Conservation (phyloP, 306 rosid species). For the Pachyrhizus erosus region DNA sequence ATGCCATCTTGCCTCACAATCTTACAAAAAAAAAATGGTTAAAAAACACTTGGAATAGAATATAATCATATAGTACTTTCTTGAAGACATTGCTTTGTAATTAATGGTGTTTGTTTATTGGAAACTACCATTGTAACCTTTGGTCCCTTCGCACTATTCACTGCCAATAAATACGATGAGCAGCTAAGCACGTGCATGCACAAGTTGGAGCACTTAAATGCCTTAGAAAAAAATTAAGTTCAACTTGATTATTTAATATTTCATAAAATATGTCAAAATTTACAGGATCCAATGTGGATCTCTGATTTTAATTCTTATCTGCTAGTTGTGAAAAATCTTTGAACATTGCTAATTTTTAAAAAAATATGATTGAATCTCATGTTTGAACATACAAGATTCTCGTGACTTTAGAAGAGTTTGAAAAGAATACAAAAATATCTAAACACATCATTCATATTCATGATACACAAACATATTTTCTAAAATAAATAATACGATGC, state of each 20-base stretch:
- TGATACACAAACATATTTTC: not conserved
- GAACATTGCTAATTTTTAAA: not conserved
- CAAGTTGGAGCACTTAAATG: not conserved
- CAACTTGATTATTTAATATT: slow-evolving; percentile 13
- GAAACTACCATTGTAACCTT: not conserved
- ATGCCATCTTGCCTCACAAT: not conserved
- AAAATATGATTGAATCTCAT: not conserved
- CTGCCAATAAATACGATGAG: not conserved
- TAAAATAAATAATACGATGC: not conserved
- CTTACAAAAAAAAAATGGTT: not conserved
- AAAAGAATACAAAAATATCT: not conserved
- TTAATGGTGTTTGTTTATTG: not conserved
- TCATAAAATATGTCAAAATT: not conserved
- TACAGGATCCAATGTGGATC: not conserved
- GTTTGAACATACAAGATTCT: not conserved
- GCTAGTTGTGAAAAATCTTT: not conserved
- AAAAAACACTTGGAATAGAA: not conserved
- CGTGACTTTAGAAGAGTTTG: not conserved
- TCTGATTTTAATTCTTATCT: not conserved
- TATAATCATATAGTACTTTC: not conserved
- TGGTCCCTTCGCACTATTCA: not conserved
- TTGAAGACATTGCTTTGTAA: slow-evolving; percentile 7
- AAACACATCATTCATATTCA: not conserved
- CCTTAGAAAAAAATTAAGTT: not conserved
- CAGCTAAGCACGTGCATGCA: not conserved